Evolutionary conservation across 1,139 yeast genomes (phyloP).

Genomic region (Suzukiozyma palmioleophila): DNA sequence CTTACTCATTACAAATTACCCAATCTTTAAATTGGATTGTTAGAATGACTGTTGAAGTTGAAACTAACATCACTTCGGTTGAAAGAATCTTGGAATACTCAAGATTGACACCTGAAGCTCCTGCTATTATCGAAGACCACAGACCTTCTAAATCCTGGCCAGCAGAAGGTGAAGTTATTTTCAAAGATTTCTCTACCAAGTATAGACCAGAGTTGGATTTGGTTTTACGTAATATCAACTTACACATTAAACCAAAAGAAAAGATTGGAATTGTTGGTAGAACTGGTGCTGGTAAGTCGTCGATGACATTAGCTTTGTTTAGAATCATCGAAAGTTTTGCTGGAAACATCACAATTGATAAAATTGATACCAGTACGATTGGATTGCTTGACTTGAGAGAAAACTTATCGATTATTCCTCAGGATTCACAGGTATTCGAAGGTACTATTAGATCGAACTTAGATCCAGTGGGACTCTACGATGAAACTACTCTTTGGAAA

Average conservation of each 20-base stretch:
- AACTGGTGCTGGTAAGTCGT: constrained; percentile 96
- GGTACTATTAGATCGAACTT: constrained; percentile 85
- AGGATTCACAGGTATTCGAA: constrained; percentile 93
- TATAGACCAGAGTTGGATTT: constrained; percentile 83
- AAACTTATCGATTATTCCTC: constrained; percentile 86
- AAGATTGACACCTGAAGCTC: constrained; percentile 72
- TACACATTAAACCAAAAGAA: constrained; percentile 70
- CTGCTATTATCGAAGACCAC: constrained; percentile 60
- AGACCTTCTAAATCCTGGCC: constrained; percentile 84
- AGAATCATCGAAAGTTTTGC: constrained; percentile 76
- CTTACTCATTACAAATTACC: constrained; percentile 88
- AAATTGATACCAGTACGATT: constrained; percentile 59
- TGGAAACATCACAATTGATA: constrained; percentile 76
- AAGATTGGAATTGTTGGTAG: constrained; percentile 94
- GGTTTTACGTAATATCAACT: constrained; percentile 67
- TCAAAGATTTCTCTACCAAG: constrained; percentile 73
- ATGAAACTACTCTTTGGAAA: constrained; percentile 80
- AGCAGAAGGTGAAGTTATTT: constrained; percentile 61
- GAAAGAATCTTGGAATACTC: constrained; percentile 93
- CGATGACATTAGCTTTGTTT: constrained; percentile 83
- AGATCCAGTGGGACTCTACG: constrained; percentile 71
- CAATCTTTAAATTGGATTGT: constrained; percentile 96
- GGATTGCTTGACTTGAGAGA: constrained; percentile 86
- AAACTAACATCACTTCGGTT: constrained; percentile 92
- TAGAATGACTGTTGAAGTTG: constrained; percentile 96